phyloP scores from a whole-genome alignment of 257 asterid genomes.

The Przewalskia tangutica region DNA sequence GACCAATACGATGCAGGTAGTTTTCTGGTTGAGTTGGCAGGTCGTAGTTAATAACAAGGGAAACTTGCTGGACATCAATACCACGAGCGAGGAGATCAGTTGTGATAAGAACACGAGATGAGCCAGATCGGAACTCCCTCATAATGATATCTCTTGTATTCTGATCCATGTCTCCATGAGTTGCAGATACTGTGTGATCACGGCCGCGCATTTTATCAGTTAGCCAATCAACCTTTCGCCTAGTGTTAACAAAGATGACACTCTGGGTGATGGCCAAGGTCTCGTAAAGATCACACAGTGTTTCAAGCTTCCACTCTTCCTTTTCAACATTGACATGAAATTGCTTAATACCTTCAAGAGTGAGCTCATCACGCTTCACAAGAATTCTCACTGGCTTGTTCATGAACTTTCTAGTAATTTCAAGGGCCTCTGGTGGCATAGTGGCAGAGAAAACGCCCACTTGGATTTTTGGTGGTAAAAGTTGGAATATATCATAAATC shows the following conservation, averaged over 20 bases:
- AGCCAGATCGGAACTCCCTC: not conserved
- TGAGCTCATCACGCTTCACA: too few species aligned
- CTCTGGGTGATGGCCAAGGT: constrained; percentile 46
- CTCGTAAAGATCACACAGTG: constrained; percentile 44
- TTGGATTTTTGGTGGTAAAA: constrained; percentile 55
- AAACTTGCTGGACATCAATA: too few species aligned
- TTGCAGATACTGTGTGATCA: not conserved
- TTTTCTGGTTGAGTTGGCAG: too few species aligned
- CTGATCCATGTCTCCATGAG: not conserved
- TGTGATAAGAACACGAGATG: too few species aligned
- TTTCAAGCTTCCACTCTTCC: constrained; percentile 8
- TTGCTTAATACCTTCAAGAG: too few species aligned
- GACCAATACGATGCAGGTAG: too few species aligned
- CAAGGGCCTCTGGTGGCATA: constrained; percentile 19
- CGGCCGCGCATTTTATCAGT: not conserved
- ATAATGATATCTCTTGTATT: not conserved
- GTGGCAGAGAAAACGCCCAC: constrained; percentile 57
- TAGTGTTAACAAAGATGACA: constrained; percentile 45
- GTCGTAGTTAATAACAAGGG: too few species aligned
- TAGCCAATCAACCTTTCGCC: not conserved
- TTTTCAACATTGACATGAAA: too few species aligned
- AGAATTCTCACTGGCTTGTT: constrained; percentile 38
- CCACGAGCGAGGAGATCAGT: too few species aligned
- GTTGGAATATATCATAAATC: constrained; percentile 24
- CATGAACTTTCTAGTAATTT: constrained; percentile 55